Percentiles rank a stretch among this genome's conserved stretches.
Evolutionary conservation across 352 stramenopile genomes (phyloP).

Genomic region (Phytophthora fragariae): DNA sequence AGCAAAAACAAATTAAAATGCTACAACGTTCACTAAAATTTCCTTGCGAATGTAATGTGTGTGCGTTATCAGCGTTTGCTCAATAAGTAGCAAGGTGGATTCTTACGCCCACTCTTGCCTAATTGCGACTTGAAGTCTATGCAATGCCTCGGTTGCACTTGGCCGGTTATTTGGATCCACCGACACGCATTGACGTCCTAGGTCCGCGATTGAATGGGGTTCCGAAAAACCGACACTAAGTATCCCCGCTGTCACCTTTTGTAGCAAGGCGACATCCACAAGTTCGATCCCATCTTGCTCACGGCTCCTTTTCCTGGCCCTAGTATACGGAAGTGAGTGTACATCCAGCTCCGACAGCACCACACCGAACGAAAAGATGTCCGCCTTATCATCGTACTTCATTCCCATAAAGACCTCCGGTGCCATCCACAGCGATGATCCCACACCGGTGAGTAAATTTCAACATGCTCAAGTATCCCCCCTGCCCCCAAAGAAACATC

Average conservation of each 20-base stretch:
- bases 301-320: background rate
- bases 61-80: too few species aligned
- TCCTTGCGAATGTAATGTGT: too few species aligned
- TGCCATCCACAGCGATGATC: background rate
- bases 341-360: background rate
- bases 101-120: too few species aligned
- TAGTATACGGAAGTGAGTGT: background rate
- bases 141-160: constrained; percentile 31
- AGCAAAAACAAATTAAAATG: too few species aligned
- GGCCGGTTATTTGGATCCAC: constrained; percentile 12
- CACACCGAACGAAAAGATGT: background rate
- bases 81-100: too few species aligned
- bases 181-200: constrained; percentile 27
- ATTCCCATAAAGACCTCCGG: background rate
- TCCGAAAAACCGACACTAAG: constrained; percentile 35
- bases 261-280: constrained; percentile 28
- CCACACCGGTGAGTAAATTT: background rate
- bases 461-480: too few species aligned
- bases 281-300: background rate
- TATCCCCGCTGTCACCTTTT: constrained; percentile 30
- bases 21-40: too few species aligned
- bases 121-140: background rate
- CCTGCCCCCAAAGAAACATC: too few species aligned
- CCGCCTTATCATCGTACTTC: background rate
- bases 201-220: constrained; percentile 18